Evolutionary conservation across 306 rosid genomes (phyloP).

Genomic region (Quercus suber): DNA sequence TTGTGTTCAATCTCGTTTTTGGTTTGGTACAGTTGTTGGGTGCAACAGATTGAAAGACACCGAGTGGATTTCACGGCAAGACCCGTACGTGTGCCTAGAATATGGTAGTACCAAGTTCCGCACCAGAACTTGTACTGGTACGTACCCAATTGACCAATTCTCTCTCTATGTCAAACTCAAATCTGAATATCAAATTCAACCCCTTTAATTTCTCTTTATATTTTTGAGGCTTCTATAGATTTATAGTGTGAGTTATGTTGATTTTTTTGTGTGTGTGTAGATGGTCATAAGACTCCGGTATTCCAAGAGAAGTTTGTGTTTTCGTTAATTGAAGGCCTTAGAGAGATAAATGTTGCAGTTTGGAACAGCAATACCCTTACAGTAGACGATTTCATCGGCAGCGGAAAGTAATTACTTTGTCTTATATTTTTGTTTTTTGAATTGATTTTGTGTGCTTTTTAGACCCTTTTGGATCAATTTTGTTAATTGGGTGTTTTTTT

Average conservation of each 20-base stretch:
- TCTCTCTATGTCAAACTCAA: background rate
- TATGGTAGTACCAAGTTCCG: constrained; percentile 63
- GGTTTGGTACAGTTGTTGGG: constrained; percentile 47
- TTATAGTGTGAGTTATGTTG: constrained; percentile 12
- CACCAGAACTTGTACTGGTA: constrained; percentile 80
- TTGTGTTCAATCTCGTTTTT: background rate
- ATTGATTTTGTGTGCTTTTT: background rate
- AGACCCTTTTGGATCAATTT: background rate
- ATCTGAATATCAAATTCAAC: background rate
- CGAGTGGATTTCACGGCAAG: constrained; percentile 89
- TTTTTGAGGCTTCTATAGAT: background rate
- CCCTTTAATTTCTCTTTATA: background rate
- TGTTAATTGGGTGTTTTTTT: background rate
- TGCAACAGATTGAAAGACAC: constrained; percentile 81
- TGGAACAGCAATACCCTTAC: constrained; percentile 85
- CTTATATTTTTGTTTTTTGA: constrained; percentile 1
- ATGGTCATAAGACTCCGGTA: constrained; percentile 66
- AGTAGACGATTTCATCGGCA: constrained; percentile 77
- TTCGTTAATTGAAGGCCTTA: constrained; percentile 75
- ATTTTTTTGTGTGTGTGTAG: constrained; percentile 23
- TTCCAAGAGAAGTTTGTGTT: constrained; percentile 78
- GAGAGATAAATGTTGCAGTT: constrained; percentile 59
- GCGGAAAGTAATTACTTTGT: constrained; percentile 50
- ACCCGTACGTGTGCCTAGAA: constrained; percentile 79
- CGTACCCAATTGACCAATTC: background rate